Evolutionary conservation across 805 yeast genomes (phyloP).

Genomic region (Candida vaughaniae): DNA sequence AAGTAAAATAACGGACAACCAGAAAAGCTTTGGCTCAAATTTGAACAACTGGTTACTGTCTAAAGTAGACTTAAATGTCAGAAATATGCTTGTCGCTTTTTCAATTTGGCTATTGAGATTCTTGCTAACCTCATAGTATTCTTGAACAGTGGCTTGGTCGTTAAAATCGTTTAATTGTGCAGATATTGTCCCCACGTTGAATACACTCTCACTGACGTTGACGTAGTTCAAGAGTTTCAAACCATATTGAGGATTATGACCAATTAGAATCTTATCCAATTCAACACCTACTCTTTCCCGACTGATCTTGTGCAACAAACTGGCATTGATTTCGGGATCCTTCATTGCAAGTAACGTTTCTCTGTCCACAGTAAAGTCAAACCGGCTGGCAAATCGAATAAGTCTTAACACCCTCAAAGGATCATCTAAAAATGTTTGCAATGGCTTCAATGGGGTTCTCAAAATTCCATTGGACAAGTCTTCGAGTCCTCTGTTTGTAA

Average conservation of each 20-base stretch:
- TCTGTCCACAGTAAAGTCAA: conserved; percentile 62
- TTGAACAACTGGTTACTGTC: conserved; percentile 1
- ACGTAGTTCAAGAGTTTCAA: conserved; percentile 56
- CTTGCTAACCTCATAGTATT: conserved; percentile 1
- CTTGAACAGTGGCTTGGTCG: conserved; percentile 13
- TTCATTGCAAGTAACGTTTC: conserved; percentile 66
- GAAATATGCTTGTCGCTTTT: conserved; percentile 22
- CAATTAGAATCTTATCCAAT: conserved; percentile 69
- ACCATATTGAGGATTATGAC: conserved; percentile 63
- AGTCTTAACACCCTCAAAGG: conserved; percentile 87
- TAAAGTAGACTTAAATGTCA: conserved; percentile 15
- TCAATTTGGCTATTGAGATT: conserved; percentile 16
- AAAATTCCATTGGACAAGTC: conserved; percentile 72
- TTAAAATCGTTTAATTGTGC: conserved; percentile 13
- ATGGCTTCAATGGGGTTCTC: conserved; percentile 85
- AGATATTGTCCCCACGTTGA: conserved; percentile 34
- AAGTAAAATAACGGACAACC: conserved; percentile 49
- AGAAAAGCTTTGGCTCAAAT: conserved; percentile 28
- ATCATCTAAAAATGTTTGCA: conserved; percentile 86
- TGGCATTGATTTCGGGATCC: conserved; percentile 51
- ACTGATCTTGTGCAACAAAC: conserved; percentile 73
- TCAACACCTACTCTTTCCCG: conserved; percentile 90
- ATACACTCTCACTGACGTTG: conserved; percentile 57
- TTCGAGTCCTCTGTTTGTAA: conserved; percentile 69
- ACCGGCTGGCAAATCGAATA: conserved; percentile 81